Conservation (phyloP, 306 rosid species). For the Vigna trinervia region DNA sequence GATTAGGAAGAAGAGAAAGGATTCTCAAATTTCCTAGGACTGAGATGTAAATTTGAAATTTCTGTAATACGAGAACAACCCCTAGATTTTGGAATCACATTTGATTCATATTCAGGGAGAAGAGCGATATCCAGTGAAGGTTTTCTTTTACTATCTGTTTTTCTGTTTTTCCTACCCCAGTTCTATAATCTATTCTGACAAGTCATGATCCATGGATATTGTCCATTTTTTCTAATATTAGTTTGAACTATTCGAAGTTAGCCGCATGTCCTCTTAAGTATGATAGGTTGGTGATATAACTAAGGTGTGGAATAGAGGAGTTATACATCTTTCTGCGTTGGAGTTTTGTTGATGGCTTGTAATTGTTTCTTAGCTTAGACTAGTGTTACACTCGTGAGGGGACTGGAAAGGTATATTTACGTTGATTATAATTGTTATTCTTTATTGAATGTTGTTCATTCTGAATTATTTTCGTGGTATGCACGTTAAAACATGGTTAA, state of each 20-base stretch:
- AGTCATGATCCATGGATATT: not conserved
- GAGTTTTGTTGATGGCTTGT: constrained; percentile 14
- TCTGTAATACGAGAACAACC: not conserved
- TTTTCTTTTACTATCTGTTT: not conserved
- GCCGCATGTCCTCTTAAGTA: not conserved
- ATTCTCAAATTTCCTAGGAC: not conserved
- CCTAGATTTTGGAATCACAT: not conserved
- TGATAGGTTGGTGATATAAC: constrained; percentile 23
- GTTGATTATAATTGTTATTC: constrained; percentile 7
- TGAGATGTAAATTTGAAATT: not conserved
- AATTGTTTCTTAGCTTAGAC: not conserved
- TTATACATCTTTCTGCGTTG: constrained; percentile 24
- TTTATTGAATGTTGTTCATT: constrained; percentile 24
- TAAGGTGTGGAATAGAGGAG: not conserved
- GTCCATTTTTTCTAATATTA: constrained; percentile 13
- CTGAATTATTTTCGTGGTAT: not conserved
- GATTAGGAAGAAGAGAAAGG: not conserved
- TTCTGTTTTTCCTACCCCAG: not conserved
- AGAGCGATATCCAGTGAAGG: not conserved
- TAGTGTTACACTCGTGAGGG: not conserved
- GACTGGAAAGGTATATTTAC: not conserved
- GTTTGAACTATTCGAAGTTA: constrained; percentile 1
- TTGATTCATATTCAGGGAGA: constrained; percentile 7
- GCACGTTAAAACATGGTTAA: constrained; percentile 13
- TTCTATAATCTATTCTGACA: not conserved